Base-by-base conservation (phyloP, 2,329 filamentous ascomycete species). In the Penicillium italicum region DNA sequence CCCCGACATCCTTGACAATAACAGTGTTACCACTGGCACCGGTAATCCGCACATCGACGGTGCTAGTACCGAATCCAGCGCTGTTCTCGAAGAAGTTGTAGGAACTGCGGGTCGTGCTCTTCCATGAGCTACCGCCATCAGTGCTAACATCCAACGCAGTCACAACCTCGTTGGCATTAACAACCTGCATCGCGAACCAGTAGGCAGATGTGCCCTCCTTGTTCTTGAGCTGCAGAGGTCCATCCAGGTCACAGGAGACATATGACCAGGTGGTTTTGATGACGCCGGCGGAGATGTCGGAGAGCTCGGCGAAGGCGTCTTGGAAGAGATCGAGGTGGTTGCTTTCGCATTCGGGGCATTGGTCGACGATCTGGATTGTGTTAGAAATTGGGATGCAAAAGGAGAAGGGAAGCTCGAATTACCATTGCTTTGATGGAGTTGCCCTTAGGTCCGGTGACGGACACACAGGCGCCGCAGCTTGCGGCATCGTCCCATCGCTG, bases 361-460 rank as follows among this genome's bases (percentile, higher is more conserved):
- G 69, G 66, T 85, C 82, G 20, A 81, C 79, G 60, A 84, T 73
- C 79, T 82, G 46, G 4, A 6, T 38, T 20, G 16, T 20, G 28
- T 28, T 30, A 34, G 31, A 11, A 9, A 34, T 8, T n/a, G 16
- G 30, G n/a, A n/a, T n/a, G n/a, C n/a, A n/a, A n/a, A n/a, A n/a
- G 12, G 12, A 18, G 3, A 14, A 10, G 37, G 12, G 7, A 14
- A 9, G 22, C 11, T 30, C 11, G 14, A 57, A 73, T 69, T 73
- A 85, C 82, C 85, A 89, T 88, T 37, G 82, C 85, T 31, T 78
- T 86, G 68, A 88, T 79, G 24, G 74, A 76, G 55, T 81, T 82
- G 18, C 84, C 84, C 14, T 69, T 76, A 4, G 67, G 69, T 1
- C 68, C 69, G 4, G 62, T 70, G 80, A 89, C 83, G 49, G 78